Percentiles rank a stretch among this genome's conserved stretches.
Evolutionary conservation across 106 monocot species (phyloP).

Genomic region (Allium sativum): DNA sequence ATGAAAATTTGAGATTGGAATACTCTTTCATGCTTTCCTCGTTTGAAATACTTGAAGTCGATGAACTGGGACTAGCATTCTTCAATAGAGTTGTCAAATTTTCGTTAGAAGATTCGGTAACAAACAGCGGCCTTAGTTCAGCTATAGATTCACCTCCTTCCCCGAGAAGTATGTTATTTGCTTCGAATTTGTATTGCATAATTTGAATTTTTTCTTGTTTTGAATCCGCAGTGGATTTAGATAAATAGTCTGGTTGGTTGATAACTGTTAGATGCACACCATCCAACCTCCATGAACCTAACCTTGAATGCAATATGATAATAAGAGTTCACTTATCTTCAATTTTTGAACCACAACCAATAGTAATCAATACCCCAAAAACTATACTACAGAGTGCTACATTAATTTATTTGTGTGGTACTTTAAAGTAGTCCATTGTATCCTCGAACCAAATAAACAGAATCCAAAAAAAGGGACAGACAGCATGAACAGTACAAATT

Average conservation of each 20-base stretch:
- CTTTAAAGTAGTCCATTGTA: too few relatives aligned
- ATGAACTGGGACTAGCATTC: constrained; percentile 7
- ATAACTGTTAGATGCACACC: constrained; percentile 33
- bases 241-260: constrained; percentile 6
- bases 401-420: too few relatives aligned
- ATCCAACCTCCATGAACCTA: constrained; percentile 84
- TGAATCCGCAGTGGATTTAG: not conserved
- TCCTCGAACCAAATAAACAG: too few relatives aligned
- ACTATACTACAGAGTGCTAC: too few relatives aligned
- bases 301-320: constrained; percentile 30
- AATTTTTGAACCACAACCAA: too few relatives aligned
- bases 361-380: too few relatives aligned
- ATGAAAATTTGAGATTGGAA: constrained; percentile 67
- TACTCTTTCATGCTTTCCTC: constrained; percentile 78
- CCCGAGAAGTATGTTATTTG: constrained; percentile 42
- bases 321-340: too few relatives aligned
- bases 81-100: constrained; percentile 9
- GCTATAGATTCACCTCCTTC: constrained; percentile 42
- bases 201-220: constrained; percentile 8
- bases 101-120: constrained; percentile 19
- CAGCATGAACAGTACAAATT: not conserved
- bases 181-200: constrained; percentile 51
- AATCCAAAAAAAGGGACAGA: not conserved
- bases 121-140: constrained; percentile 34
- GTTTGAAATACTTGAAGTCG: constrained; percentile 18